Percentiles rank a stretch among this genome's conserved stretches.
These are phyloP conservation scores for Kwoniella dejecticola DNA, from an alignment of 768 basidiomycete genomes.

Conservation along the genomic window DNA sequence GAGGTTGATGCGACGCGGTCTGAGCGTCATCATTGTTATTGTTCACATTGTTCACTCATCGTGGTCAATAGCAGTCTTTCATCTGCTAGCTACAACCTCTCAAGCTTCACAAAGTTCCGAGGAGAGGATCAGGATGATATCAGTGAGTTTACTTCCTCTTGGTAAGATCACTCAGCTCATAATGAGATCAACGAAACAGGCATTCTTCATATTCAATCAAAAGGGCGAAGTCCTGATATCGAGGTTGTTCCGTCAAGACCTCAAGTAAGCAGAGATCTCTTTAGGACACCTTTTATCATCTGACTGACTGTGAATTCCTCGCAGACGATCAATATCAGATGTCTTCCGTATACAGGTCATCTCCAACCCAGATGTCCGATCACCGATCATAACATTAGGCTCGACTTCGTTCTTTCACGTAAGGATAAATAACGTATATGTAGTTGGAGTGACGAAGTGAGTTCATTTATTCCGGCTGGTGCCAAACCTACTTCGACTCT, in stretches of 20 bases:
- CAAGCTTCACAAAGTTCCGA: background rate
- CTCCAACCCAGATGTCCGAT: constrained; percentile 93
- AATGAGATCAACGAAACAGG: constrained; percentile 61
- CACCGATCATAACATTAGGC: constrained; percentile 94
- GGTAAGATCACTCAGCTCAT: background rate
- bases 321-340: constrained; percentile 90
- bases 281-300: background rate
- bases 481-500: too few species aligned
- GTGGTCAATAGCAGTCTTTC: constrained; percentile 6
- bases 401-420: constrained; percentile 99
- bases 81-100: background rate
- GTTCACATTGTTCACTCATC: background rate
- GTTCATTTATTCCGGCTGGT: constrained; percentile 29
- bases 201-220: constrained; percentile 98
- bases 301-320: background rate
- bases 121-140: constrained; percentile 35
- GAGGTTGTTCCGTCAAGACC: constrained; percentile 89
- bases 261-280: constrained; percentile 71
- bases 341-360: constrained; percentile 99
- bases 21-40: background rate
- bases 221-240: constrained; percentile 99
- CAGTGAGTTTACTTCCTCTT: constrained; percentile 27
- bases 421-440: constrained; percentile 88
- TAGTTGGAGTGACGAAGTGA: constrained; percentile 94
- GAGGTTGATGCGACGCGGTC: constrained; percentile 1